Base-by-base conservation (phyloP, 1,139 yeast species). In the Sugiyamaella neomexicana region DNA sequence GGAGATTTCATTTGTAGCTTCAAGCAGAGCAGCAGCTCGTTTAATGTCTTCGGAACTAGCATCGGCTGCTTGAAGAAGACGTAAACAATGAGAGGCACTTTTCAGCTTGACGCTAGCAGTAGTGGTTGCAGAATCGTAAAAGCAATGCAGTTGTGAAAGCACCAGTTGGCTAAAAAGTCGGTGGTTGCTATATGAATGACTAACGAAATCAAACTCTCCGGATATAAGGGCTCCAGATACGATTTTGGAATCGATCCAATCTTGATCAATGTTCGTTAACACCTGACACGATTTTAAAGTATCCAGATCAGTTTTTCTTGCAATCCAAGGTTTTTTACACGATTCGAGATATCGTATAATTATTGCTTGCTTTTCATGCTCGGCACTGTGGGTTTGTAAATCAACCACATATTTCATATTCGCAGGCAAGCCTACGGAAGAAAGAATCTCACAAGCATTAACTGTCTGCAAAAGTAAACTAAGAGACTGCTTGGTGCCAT, bases 41-140 rank as follows among this genome's bases (percentile, higher is more conserved):
- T 52, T 34, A 5, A 58, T 55, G n/a, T 56, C 53, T 1, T 49
- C 54, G 16, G 63, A 52, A 1, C 46, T 4, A 6, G 38, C 9
- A 13, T 31, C 47, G 2, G 53, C 36, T 50, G 41, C 29, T 41
- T 43, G 52, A 32, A 67, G 45, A 13, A 61, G 45, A 5, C 52
- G 57, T 23, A 68, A 51, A 42, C 68, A 66, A 2, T 55, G 50
- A 9, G 63, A 53, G 1, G 73, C 73, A 25, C 61, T 58, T 55
- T 63, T 66, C 65, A 70, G 59, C n/a, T 60, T 36, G 12, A 58
- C 57, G 53, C 63, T 68, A 20, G 70, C 68, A 36, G 39, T 36
- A 51, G 67, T 68, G 1, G 72, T 60, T 1, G 73, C 72, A n/a
- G 55, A 41, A 37, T 67, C 71, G 46, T 59, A 68, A 32, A 65